Base-by-base conservation (phyloP, 2,329 filamentous ascomycete genomes). In the Cladorrhinum sp. region DNA sequence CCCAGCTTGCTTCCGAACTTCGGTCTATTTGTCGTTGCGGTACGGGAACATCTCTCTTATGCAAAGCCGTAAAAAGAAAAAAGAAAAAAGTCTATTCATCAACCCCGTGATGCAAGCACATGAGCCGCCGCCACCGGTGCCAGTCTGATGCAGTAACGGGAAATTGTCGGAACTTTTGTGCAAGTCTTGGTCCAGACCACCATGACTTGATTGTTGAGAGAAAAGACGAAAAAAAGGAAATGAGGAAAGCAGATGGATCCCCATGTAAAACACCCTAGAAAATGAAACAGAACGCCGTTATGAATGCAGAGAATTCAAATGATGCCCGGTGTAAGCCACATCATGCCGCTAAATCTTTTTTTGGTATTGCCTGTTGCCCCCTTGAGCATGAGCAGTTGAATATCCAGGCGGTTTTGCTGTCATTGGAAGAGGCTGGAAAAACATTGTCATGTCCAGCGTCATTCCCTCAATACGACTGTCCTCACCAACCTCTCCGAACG, bases 391-490 rank as follows among this genome's bases (percentile, higher is more conserved):
- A 45, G 73, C 72, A 49, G 73, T 72, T 62, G 75, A 70, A 60
- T 76, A 76, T 62, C 72, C 74, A 66, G 77, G 73, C 62, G 76
- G 75, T 63, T 77, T 77, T 64, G 76, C 76, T 65, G 76, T 74
- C 63, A 72, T 73, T 63, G 78, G 74, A 68, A 83, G 70, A 79
- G 87, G 87, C 69, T 81, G 85, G 72, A 91, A 91, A 55, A 92
- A 78, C 67, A 86, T 79, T 69, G 85, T 85, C 87, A 91, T 89
- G 73, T 91, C 84, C 62, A 91, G 78, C 7, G 85, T 89, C 66
- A 89, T 78, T 70, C 88, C 82, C 65, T 78, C 78, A 45, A 84
- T 76, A 6, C 85, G 87, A 70, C 87, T 91, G 60, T 83, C 80
- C 64, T 86, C 83, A 69, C 89, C 85, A 64, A 91, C 88, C 58